Percentiles rank a stretch among this genome's conserved stretches.
These are phyloP conservation scores for Aspergillus funiculosus DNA, from an alignment of 495 filamentous ascomycete genomes.

Conservation along the genomic window DNA sequence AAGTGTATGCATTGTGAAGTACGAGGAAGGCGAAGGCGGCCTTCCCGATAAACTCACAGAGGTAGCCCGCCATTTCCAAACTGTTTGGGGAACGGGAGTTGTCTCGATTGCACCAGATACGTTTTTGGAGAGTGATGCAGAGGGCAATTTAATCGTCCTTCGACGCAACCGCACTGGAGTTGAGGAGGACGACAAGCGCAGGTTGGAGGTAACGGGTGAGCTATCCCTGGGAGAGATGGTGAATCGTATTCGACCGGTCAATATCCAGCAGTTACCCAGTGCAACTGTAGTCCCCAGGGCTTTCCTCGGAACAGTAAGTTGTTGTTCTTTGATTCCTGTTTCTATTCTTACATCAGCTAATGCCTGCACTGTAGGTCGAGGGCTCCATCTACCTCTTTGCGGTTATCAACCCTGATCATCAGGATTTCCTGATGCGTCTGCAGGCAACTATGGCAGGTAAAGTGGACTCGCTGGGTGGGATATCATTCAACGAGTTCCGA, in stretches of 20 bases:
- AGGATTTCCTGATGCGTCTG: conserved; percentile 77
- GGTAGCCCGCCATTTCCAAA: conserved; percentile 72
- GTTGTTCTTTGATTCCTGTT: not conserved
- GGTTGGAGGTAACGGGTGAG: conserved; percentile 71
- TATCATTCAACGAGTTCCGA: conserved; percentile 72
- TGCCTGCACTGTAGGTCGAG: conserved; percentile 60
- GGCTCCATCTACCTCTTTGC: conserved; percentile 89
- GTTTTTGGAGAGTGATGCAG: conserved; percentile 74
- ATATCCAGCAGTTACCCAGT: conserved; percentile 52
- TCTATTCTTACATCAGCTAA: not conserved
- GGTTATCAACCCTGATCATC: conserved; percentile 59
- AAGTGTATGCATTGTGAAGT: conserved; percentile 72
- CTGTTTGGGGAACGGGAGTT: conserved; percentile 75
- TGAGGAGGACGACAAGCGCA: conserved; percentile 62
- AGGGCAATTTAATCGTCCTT: conserved; percentile 81
- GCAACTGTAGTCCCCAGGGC: conserved; percentile 73
- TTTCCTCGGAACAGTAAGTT: conserved; percentile 80
- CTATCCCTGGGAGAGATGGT: conserved; percentile 87
- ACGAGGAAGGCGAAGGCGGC: conserved; percentile 42
- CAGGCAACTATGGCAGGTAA: conserved; percentile 63
- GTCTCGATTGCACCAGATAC: conserved; percentile 63
- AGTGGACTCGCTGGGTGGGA: conserved; percentile 59
- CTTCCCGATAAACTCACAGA: conserved; percentile 54
- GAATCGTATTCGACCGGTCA: conserved; percentile 66
- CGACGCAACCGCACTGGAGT: conserved; percentile 64